These are phyloP conservation scores for Lactarius hatsudake DNA, from an alignment of 768 basidiomycete species.

Conservation along the genomic window DNA sequence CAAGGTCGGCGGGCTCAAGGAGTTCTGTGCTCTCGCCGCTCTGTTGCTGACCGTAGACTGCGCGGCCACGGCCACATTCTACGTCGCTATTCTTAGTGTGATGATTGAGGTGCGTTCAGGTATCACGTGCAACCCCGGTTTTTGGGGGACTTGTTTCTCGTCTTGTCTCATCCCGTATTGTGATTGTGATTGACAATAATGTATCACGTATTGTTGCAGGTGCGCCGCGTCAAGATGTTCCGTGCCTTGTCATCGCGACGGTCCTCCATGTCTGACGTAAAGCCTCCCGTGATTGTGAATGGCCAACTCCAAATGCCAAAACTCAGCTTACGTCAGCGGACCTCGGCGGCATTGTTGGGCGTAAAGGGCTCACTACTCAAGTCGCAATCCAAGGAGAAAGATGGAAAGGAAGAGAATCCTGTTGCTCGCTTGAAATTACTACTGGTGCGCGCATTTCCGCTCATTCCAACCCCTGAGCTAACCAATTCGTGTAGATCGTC, in stretches of 20 bases:
- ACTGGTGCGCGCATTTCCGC: slow-evolving; percentile 50
- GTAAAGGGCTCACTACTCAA: slow-evolving; percentile 50
- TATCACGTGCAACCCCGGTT: slow-evolving; percentile 7
- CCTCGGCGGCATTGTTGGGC: slow-evolving; percentile 39
- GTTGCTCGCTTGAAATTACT: slow-evolving; percentile 86
- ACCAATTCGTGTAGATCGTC: slow-evolving; percentile 53
- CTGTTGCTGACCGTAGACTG: slow-evolving; percentile 87
- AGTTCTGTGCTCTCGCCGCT: slow-evolving; percentile 94
- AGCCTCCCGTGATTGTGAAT: slow-evolving; percentile 25
- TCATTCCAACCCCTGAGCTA: slow-evolving; percentile 8
- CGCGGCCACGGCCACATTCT: slow-evolving; percentile 84
- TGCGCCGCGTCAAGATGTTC: slow-evolving; percentile 66
- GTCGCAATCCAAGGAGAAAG: slow-evolving; percentile 36
- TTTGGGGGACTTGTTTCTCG: slow-evolving; percentile 15
- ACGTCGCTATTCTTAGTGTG: slow-evolving; percentile 83
- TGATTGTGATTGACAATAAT: slow-evolving; percentile 13
- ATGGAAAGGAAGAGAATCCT: slow-evolving; percentile 65
- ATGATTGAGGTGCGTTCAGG: slow-evolving; percentile 82
- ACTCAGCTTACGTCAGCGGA: slow-evolving; percentile 31
- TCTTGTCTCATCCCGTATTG: slow-evolving; percentile 16
- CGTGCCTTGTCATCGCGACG: slow-evolving; percentile 46
- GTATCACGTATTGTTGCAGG: slow-evolving; percentile 39
- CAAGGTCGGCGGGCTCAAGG: slow-evolving; percentile 83
- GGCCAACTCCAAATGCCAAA: slow-evolving; percentile 29
- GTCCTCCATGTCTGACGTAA: slow-evolving; percentile 30